Percentiles rank a stretch among this genome's conserved stretches.
phyloP scores from a whole-genome alignment of 768 basidiomycete species.

The Leccinum subgranulosum region DNA sequence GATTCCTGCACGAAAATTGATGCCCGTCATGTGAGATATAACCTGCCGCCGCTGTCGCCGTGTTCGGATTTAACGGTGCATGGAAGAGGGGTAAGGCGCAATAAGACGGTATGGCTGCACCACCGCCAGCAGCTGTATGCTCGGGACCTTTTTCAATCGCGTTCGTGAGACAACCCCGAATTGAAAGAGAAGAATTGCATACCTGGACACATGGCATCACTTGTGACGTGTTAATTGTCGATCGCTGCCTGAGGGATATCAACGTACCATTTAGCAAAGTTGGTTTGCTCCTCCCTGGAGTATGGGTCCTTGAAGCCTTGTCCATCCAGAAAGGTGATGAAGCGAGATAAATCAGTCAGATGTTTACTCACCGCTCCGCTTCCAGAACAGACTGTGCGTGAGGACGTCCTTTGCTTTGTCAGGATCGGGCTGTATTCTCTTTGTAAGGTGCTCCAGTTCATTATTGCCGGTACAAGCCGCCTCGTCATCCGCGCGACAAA shows the following conservation, averaged over 20 bases:
- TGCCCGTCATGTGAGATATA: slow-evolving; percentile 59
- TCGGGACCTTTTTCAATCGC: slow-evolving; percentile 44
- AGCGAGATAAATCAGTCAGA: neutral
- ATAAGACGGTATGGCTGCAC: slow-evolving; percentile 47
- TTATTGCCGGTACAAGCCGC: slow-evolving; percentile 36
- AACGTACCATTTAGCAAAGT: slow-evolving; percentile 52
- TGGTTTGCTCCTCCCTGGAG: slow-evolving; percentile 51
- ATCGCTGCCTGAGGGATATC: neutral
- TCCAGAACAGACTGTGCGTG: slow-evolving; percentile 55
- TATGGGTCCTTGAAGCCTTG: slow-evolving; percentile 68
- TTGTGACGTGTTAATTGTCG: slow-evolving; percentile 10
- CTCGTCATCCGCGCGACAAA: slow-evolving; percentile 43
- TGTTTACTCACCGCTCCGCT: slow-evolving; percentile 44
- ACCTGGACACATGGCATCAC: slow-evolving; percentile 54
- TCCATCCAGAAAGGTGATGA: neutral
- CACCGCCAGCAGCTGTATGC: slow-evolving; percentile 39
- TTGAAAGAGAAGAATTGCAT: neutral
- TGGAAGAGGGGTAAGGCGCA: slow-evolving; percentile 57
- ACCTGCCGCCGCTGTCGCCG: slow-evolving; percentile 33
- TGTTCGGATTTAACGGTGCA: slow-evolving; percentile 28
- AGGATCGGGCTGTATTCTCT: slow-evolving; percentile 45
- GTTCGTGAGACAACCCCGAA: neutral
- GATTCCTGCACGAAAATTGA: slow-evolving; percentile 51
- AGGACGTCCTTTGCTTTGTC: slow-evolving; percentile 49
- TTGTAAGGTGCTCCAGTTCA: slow-evolving; percentile 45